Evolutionary conservation across 305 asterid genomes (phyloP).

Genomic region (Lippia alba): DNA sequence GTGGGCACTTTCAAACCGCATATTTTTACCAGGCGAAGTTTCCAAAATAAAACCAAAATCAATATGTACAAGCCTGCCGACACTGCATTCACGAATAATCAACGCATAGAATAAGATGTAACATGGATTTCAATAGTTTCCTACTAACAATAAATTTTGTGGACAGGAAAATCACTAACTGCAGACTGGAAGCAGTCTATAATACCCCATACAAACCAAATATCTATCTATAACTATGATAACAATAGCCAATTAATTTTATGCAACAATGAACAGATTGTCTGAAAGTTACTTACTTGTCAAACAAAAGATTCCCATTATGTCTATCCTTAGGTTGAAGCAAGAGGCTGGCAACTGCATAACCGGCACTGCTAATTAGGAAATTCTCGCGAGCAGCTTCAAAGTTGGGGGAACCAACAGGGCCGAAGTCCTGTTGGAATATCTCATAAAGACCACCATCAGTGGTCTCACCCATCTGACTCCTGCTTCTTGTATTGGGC

Average conservation of each 20-base stretch:
- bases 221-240: conserved; percentile 6
- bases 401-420: conserved; percentile 92
- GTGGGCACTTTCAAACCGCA: conserved; percentile 98
- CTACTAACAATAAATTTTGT: neutral
- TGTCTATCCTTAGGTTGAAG: conserved; percentile 99
- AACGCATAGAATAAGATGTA: conserved; percentile 27
- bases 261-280: neutral
- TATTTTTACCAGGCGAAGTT: conserved; percentile 97
- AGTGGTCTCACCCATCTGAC: conserved; percentile 99
- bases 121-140: conserved; percentile 6
- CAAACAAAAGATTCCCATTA: conserved; percentile 96
- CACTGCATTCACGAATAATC: conserved; percentile 57
- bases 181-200: neutral
- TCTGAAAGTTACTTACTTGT: conserved; percentile 60
- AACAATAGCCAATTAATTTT: conserved; percentile 10
- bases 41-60: conserved; percentile 98
- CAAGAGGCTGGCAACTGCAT: conserved; percentile 99
- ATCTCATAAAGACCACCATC: conserved; percentile 98
- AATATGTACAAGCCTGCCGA: conserved; percentile 97
- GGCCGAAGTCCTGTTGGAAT: conserved; percentile 98
- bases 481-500: conserved; percentile 95
- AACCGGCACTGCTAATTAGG: conserved; percentile 97
- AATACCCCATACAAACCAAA: neutral
- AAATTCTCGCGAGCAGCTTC: conserved; percentile 99
- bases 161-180: conserved; percentile 3